Evolutionary conservation across 2,329 filamentous ascomycete genomes (phyloP).

Genomic region (Dendryphion nanum): DNA sequence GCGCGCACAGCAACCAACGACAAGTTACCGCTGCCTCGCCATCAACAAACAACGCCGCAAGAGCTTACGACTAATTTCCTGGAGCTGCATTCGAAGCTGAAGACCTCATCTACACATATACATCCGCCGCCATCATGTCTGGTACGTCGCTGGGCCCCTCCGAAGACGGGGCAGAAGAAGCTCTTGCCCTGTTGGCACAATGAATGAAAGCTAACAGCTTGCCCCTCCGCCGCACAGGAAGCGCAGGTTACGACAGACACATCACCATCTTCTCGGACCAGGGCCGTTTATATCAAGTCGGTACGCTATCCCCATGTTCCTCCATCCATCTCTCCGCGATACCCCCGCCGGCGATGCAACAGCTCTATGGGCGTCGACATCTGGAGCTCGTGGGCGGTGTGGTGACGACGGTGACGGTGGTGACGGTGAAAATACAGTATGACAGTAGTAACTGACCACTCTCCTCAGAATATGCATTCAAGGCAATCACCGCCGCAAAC

Average conservation of each 20-base stretch:
- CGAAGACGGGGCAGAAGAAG: constrained; percentile 7
- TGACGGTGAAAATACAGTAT: too few species aligned
- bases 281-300: constrained; percentile 98
- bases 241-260: constrained; percentile 86
- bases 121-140: constrained; percentile 39
- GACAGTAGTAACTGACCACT: neutral
- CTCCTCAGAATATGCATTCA: constrained; percentile 94
- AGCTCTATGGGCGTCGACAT: too few species aligned
- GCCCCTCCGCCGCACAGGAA: constrained; percentile 26
- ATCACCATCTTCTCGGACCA: constrained; percentile 99
- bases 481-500: constrained; percentile 98
- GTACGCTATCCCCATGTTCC: constrained; percentile 61
- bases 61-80: constrained; percentile 30
- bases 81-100: constrained; percentile 31
- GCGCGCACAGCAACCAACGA: constrained; percentile 26
- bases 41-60: constrained; percentile 19
- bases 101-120: constrained; percentile 21
- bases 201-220: constrained; percentile 27
- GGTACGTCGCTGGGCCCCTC: constrained; percentile 30
- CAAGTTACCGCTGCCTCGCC: constrained; percentile 14
- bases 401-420: too few species aligned
- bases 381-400: too few species aligned
- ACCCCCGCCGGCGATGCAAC: too few species aligned
- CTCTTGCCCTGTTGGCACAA: constrained; percentile 9
- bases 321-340: neutral